Evolutionary conservation across 176 grass and related monocot species (phyloP).

Genomic region (Themeda triandra): DNA sequence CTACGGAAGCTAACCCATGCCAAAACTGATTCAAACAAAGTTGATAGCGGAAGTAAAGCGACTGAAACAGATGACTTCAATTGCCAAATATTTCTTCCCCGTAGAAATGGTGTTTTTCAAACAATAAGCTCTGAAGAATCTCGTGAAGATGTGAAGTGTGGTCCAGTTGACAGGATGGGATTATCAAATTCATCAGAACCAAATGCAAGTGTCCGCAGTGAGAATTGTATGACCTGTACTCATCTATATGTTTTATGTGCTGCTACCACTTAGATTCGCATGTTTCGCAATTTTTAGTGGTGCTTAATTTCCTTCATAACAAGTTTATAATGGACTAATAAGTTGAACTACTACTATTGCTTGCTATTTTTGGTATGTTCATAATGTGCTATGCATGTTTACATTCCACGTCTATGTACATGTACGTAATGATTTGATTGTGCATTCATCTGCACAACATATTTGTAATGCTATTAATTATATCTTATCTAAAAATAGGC

Average conservation of each 20-base stretch:
- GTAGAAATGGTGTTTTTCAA: slow-evolving; percentile 52
- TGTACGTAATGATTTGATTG: not conserved
- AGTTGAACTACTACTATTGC: not conserved
- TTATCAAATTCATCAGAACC: slow-evolving; percentile 43
- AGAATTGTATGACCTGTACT: slow-evolving; percentile 61
- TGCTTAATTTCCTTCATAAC: not conserved
- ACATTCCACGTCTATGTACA: not conserved
- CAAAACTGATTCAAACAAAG: slow-evolving; percentile 50
- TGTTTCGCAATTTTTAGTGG: not conserved
- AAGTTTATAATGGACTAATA: slow-evolving; percentile 17
- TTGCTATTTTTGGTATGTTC: not conserved
- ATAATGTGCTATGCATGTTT: not conserved
- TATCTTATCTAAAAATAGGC: not conserved
- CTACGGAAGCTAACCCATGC: slow-evolving; percentile 37
- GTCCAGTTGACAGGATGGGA: slow-evolving; percentile 27
- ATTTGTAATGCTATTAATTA: not conserved
- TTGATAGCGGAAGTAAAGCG: slow-evolving; percentile 47
- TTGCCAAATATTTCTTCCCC: slow-evolving; percentile 59
- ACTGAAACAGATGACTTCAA: slow-evolving; percentile 48
- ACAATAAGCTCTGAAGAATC: slow-evolving; percentile 54
- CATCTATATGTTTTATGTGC: slow-evolving; percentile 5
- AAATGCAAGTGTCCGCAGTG: slow-evolving; percentile 51
- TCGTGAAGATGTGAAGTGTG: slow-evolving; percentile 40
- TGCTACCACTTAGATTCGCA: slow-evolving; percentile 12
- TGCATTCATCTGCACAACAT: not conserved